Evolutionary conservation across 2,329 filamentous ascomycete genomes (phyloP).

Genomic region (Beauveria pseudobassiana): DNA sequence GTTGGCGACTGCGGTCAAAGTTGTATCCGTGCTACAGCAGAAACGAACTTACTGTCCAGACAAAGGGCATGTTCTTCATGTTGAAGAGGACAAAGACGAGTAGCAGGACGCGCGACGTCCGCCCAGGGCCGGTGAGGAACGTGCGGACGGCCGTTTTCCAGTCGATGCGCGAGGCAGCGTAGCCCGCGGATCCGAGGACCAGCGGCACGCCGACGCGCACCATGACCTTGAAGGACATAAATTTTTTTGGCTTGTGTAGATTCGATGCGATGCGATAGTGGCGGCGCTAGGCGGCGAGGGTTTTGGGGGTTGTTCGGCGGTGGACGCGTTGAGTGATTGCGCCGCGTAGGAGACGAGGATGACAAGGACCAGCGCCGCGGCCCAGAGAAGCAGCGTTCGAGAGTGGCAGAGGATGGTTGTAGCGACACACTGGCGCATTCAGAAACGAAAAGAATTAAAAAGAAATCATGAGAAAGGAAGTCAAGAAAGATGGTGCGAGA

Average conservation of each 20-base stretch:
- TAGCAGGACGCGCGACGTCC: constrained; percentile 44
- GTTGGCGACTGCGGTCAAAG: too few relatives aligned
- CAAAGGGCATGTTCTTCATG: constrained; percentile 65
- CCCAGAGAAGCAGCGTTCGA: constrained; percentile 35
- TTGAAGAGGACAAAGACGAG: constrained; percentile 55
- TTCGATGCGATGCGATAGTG: constrained; percentile 15
- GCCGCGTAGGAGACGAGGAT: constrained; percentile 4
- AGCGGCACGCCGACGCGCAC: constrained; percentile 36
- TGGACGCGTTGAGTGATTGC: constrained; percentile 8
- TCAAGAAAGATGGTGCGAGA: neutral
- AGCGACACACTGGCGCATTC: constrained; percentile 24
- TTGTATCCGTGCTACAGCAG: too few relatives aligned
- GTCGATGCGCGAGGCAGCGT: constrained; percentile 39
- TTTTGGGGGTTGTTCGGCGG: neutral
- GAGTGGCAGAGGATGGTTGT: constrained; percentile 33
- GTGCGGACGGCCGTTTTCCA: constrained; percentile 29
- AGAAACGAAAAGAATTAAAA: neutral
- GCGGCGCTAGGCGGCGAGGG: neutral
- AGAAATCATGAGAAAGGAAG: neutral
- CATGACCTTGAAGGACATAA: constrained; percentile 24
- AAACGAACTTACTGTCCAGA: constrained; percentile 59
- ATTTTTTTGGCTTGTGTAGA: neutral
- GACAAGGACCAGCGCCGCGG: constrained; percentile 25
- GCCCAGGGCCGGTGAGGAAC: constrained; percentile 48
- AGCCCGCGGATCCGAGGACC: constrained; percentile 35